Conservation (phyloP, 495 filamentous ascomycete species). For the Durotheca rogersii region DNA sequence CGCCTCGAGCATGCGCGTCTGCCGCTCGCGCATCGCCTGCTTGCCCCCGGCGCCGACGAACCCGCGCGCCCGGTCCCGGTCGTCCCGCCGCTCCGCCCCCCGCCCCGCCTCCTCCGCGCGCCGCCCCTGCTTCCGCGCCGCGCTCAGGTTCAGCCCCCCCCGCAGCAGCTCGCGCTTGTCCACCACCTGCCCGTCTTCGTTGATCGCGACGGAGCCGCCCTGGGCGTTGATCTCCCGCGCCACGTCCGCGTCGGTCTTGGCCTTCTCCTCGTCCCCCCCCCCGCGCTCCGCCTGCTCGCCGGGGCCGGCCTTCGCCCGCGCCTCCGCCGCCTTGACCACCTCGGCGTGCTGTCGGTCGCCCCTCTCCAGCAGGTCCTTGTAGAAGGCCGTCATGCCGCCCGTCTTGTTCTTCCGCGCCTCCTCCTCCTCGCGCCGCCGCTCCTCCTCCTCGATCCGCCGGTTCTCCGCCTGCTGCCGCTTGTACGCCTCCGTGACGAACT, state of each 20-base stretch:
- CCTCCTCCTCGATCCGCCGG: conserved; percentile 75
- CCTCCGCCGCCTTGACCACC: conserved; percentile 65
- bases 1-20: conserved; percentile 83
- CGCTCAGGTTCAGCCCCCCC: conserved; percentile 81
- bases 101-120: conserved; percentile 39
- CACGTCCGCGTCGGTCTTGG: conserved; percentile 69
- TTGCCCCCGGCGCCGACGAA: conserved; percentile 53
- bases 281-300: conserved; percentile 34
- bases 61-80: conserved; percentile 42
- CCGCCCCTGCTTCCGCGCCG: conserved; percentile 51
- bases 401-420: conserved; percentile 67
- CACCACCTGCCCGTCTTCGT: conserved; percentile 91
- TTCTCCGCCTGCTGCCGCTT: conserved; percentile 90
- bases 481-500: conserved; percentile 95
- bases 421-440: conserved; percentile 65
- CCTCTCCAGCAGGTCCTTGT: conserved; percentile 75
- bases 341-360: conserved; percentile 75
- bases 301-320: conserved; percentile 58
- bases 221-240: conserved; percentile 71
- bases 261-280: conserved; percentile 50
- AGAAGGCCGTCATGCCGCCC: conserved; percentile 82
- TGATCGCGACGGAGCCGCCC: conserved; percentile 71
- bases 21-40: conserved; percentile 71
- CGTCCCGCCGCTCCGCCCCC: conserved; percentile 36
- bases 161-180: conserved; percentile 89